A percentile compares a stretch with the other conserved stretches of the same genome.
Evolutionary conservation across 2,329 filamentous ascomycete species (phyloP).

Genomic region (Colletotrichum ledebouriae): DNA sequence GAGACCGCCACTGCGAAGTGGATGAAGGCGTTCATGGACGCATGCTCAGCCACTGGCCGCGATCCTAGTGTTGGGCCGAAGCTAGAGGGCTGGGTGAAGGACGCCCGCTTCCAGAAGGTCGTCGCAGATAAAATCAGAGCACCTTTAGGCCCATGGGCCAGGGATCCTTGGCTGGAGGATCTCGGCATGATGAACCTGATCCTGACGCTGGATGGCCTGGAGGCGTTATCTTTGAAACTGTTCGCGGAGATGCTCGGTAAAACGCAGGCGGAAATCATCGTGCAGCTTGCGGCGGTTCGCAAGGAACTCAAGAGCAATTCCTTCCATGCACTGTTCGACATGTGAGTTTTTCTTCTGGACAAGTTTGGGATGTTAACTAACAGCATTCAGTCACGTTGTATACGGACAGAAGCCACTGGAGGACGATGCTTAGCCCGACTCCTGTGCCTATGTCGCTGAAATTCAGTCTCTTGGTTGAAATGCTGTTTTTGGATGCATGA

Average conservation of each 20-base stretch:
- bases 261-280: slow-evolving; percentile 46
- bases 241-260: slow-evolving; percentile 50
- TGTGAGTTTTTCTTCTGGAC: slow-evolving; percentile 36
- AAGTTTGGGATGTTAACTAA: neutral
- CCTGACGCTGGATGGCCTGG: slow-evolving; percentile 44
- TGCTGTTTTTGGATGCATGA: no score
- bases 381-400: neutral
- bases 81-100: slow-evolving; percentile 51
- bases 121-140: slow-evolving; percentile 48
- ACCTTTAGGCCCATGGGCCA: slow-evolving; percentile 55
- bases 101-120: slow-evolving; percentile 55
- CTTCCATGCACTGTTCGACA: slow-evolving; percentile 47
- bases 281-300: slow-evolving; percentile 48
- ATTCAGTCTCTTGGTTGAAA: no score
- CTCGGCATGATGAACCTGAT: slow-evolving; percentile 47
- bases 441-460: no score
- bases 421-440: no score
- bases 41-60: slow-evolving; percentile 46
- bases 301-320: slow-evolving; percentile 48
- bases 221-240: slow-evolving; percentile 46
- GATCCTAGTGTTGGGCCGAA: slow-evolving; percentile 50
- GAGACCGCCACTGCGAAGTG: slow-evolving; percentile 38
- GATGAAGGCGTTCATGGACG: slow-evolving; percentile 43
- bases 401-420: slow-evolving; percentile 2
- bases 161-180: slow-evolving; percentile 49